Evolutionary conservation across 441 rosid genomes (phyloP).

Genomic region (Codiaeum variegatum): DNA sequence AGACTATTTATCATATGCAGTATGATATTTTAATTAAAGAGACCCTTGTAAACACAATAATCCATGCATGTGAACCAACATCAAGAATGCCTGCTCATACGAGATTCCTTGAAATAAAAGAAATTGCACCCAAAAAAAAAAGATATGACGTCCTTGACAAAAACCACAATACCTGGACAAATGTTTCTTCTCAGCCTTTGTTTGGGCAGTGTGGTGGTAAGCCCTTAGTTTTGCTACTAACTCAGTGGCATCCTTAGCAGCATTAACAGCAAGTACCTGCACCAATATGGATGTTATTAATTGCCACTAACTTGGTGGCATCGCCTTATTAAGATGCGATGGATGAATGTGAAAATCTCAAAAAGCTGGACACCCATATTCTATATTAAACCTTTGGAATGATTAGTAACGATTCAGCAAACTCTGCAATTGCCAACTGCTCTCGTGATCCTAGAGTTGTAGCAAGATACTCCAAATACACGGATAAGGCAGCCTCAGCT

Average conservation of each 20-base stretch:
- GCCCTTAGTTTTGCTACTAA: slow-evolving; percentile 93
- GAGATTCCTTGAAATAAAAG: neutral
- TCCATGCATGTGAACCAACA: neutral
- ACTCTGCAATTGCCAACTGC: slow-evolving; percentile 96
- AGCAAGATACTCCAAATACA: slow-evolving; percentile 90
- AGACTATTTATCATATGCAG: no score
- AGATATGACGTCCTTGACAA: neutral
- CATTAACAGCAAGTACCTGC: slow-evolving; percentile 95
- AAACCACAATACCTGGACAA: slow-evolving; percentile 57
- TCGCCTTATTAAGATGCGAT: neutral
- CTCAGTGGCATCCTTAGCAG: slow-evolving; percentile 95
- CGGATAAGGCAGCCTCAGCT: slow-evolving; percentile 90
- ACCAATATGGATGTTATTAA: slow-evolving; percentile 14
- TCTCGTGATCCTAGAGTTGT: slow-evolving; percentile 93
- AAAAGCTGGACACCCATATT: neutral
- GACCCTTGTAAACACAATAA: neutral
- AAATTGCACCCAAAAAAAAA: neutral
- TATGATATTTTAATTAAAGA: no score
- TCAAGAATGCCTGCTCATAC: neutral
- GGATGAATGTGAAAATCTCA: neutral
- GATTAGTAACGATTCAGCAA: slow-evolving; percentile 84
- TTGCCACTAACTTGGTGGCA: neutral
- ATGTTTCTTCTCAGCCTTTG: slow-evolving; percentile 91
- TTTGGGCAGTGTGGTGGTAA: slow-evolving; percentile 95
- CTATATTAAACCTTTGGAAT: slow-evolving; percentile 70